phyloP scores from a whole-genome alignment of 352 stramenopile species.

The Phytopythium mirpurense region DNA sequence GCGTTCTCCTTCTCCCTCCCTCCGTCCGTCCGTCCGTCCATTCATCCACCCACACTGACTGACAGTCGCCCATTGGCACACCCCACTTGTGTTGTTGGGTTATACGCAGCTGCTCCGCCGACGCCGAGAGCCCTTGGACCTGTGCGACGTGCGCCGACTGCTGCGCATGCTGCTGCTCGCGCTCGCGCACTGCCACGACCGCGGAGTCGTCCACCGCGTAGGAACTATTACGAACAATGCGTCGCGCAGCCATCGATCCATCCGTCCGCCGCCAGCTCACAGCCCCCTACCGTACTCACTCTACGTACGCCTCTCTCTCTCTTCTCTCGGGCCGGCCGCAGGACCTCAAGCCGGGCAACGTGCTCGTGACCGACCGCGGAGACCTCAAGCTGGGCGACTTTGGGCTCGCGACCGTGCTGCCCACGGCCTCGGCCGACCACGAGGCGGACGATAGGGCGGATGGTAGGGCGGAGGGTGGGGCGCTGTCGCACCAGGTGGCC shows the following conservation, averaged over 20 bases:
- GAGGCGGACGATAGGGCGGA: too few species aligned
- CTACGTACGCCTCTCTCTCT: conserved; percentile 14
- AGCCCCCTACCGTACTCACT: too few species aligned
- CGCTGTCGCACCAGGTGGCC: conserved; percentile 70
- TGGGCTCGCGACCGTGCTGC: conserved; percentile 67
- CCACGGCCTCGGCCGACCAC: conserved; percentile 15
- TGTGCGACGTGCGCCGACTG: conserved; percentile 43
- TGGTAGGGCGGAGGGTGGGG: too few species aligned
- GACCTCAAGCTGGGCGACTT: conserved; percentile 79
- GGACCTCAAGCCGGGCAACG: conserved; percentile 75
- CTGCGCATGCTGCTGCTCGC: conserved; percentile 66
- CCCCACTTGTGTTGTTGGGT: too few species aligned
- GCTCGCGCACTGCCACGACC: conserved; percentile 52
- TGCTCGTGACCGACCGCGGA: conserved; percentile 43
- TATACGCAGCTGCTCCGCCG: conserved; percentile 41
- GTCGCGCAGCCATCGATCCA: too few species aligned
- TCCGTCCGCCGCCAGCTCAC: too few species aligned
- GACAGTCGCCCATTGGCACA: too few species aligned
- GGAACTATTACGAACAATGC: too few species aligned
- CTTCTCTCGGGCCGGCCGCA: conserved; percentile 8
- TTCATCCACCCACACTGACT: background rate
- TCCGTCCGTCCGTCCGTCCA: too few species aligned
- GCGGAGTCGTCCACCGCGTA: conserved; percentile 53
- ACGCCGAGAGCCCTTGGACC: conserved; percentile 24
- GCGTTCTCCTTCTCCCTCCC: too few species aligned